A percentile compares a stretch with the other conserved stretches of the same genome.
Evolutionary conservation across 2,329 filamentous ascomycete species (phyloP).

Genomic region (Fonsecaea monophora): DNA sequence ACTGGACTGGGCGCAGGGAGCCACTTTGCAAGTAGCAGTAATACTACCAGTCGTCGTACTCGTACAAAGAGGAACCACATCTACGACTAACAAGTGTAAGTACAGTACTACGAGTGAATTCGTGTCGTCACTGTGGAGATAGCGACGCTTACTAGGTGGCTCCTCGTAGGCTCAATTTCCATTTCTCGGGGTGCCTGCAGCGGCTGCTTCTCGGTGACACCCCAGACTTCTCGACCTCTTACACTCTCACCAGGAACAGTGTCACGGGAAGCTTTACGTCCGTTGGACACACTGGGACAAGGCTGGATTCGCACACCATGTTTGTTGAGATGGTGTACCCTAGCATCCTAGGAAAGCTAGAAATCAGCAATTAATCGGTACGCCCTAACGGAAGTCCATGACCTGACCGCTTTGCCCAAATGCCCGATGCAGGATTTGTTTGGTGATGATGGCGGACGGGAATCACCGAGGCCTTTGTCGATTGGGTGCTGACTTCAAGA

Average conservation of each 20-base stretch:
- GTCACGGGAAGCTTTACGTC: background rate
- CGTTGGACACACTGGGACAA: constrained; percentile 3
- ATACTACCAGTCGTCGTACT: too few species aligned
- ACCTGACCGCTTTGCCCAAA: background rate
- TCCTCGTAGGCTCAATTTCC: constrained; percentile 18
- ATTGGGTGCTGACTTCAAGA: constrained; percentile 22
- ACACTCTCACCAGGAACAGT: background rate
- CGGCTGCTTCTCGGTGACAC: constrained; percentile 2
- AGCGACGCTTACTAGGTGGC: background rate
- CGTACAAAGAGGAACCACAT: background rate
- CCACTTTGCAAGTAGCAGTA: too few species aligned
- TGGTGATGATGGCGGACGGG: background rate
- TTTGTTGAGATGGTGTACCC: background rate
- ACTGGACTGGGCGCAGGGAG: background rate
- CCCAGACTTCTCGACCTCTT: constrained; percentile 1
- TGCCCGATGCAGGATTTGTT: constrained; percentile 26
- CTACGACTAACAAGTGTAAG: background rate
- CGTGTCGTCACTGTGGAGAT: constrained; percentile 17
- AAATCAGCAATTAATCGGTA: background rate
- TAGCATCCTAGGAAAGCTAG: background rate
- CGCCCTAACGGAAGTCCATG: background rate
- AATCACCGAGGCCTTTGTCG: constrained; percentile 3
- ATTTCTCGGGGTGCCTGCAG: constrained; percentile 13
- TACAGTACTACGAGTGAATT: background rate
- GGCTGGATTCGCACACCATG: constrained; percentile 3